Conservation (phyloP, 305 asterid genomes). For the Lippia alba region DNA sequence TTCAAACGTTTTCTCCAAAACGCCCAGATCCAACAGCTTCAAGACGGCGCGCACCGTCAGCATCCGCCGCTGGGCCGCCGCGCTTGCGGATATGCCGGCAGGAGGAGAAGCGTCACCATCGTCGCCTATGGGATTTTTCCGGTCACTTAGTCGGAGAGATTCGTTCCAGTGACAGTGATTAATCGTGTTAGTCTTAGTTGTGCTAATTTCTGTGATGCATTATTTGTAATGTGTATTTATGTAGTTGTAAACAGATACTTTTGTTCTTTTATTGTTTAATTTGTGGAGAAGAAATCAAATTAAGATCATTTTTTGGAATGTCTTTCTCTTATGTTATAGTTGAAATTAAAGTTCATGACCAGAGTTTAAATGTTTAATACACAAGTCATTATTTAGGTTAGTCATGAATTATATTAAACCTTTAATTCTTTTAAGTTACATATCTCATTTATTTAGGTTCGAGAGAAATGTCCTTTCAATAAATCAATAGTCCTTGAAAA, state of each 20-base stretch:
- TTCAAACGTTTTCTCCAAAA: slow-evolving; percentile 65
- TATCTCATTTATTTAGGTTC: no score
- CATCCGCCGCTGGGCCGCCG: slow-evolving; percentile 77
- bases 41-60: slow-evolving; percentile 63
- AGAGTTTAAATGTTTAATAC: no score
- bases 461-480: no score
- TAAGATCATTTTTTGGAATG: no score
- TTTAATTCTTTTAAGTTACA: no score
- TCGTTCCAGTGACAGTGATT: background rate
- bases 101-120: slow-evolving; percentile 58
- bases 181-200: no score
- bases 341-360: no score
- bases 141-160: slow-evolving; percentile 48
- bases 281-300: no score
- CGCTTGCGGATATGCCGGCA: slow-evolving; percentile 61
- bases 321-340: no score
- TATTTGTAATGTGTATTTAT: background rate
- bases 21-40: slow-evolving; percentile 62
- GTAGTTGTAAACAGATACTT: background rate
- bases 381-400: no score
- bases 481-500: no score
- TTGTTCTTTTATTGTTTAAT: slow-evolving; percentile 1
- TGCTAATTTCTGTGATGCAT: background rate
- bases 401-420: no score
- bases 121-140: slow-evolving; percentile 37